These are phyloP conservation scores for Kwoniella sp. DNA, from an alignment of 768 basidiomycete species.

Conservation along the genomic window DNA sequence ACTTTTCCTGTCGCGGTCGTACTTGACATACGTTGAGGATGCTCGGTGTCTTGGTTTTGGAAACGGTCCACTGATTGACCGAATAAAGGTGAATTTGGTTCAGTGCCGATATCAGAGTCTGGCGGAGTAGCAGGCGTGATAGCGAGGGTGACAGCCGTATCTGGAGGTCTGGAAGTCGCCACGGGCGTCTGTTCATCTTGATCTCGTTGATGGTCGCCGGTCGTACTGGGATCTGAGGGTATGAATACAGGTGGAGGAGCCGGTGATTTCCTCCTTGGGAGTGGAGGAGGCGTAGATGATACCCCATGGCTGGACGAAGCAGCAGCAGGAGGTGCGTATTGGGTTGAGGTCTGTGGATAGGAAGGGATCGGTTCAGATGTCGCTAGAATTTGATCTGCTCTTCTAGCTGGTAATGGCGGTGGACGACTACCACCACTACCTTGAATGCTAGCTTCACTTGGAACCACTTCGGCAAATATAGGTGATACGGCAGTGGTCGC, in stretches of 20 bases:
- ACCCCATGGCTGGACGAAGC: no score
- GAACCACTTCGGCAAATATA: no score
- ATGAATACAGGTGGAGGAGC: slow-evolving; percentile 2
- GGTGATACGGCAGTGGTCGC: no score
- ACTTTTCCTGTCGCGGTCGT: no score
- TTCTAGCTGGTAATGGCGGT: not conserved
- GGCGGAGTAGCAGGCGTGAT: slow-evolving; percentile 31
- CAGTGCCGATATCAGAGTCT: slow-evolving; percentile 1
- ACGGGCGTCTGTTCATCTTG: not conserved
- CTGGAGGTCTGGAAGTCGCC: slow-evolving; percentile 1
- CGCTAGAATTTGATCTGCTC: not conserved
- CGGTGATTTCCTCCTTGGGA: slow-evolving; percentile 17
- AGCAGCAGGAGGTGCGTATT: not conserved
- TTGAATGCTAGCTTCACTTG: no score
- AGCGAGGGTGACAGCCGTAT: slow-evolving; percentile 11
- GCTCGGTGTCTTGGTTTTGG: not conserved
- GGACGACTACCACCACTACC: no score
- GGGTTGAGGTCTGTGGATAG: not conserved
- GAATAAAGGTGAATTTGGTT: slow-evolving; percentile 10
- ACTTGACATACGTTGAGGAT: not conserved
- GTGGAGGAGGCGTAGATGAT: slow-evolving; percentile 6
- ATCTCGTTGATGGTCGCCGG: not conserved
- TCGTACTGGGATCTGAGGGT: not conserved
- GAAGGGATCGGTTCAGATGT: not conserved
- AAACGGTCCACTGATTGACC: slow-evolving; percentile 3